Base-by-base conservation (phyloP, 1,284 basidiomycete species). In the Inonotus hispidus region DNA sequence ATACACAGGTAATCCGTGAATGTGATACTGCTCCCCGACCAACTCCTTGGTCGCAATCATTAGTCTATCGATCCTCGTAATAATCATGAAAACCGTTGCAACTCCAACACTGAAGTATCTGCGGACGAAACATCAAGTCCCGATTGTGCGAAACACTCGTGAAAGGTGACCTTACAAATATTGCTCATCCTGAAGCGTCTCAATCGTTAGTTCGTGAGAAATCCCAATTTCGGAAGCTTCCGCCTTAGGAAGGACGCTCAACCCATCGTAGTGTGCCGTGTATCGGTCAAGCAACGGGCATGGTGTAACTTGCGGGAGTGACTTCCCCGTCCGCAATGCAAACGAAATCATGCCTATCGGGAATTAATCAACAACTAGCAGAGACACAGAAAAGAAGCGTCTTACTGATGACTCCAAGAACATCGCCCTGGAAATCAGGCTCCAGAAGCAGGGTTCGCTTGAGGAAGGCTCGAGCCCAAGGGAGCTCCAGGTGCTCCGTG, bases 301-400 rank as follows among this genome's bases (percentile, higher is more conserved):
- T 0, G 92, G 90, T 0, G 91, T 93, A 52, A 95, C 90, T 68
- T 95, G 93, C 0, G 93, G 93, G 19, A 95, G 74, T 0, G 93
- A 85, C 13, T 77, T 77, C 3, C 89, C 92, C 0, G 86, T 88
- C n/a, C 87, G 80, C 35, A 95, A 75, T 1, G 92, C 82, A 23
- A 81, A 83, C 0, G 87, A 84, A 46, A 89, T 82, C 79, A 90
- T 79, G 57, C 80, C 82, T 90, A 60, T 32, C 38, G 11, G 35
- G 21, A 21, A 53, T 6, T 53, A 16, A 47, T 14, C 14, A n/a
- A 27, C 16, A 23, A 38, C 13, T 5, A 10, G 27, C 5, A 52
- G 11, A 19, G 21, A 43, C 11, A 1, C 27, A 52, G 11, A 25
- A 23, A 49, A 35, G 21, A 11, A 2, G 41, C 19, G 35, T 68